Base-by-base conservation (phyloP, 176 grass and related monocot genomes). In the Chrysopogon serrulatus region DNA sequence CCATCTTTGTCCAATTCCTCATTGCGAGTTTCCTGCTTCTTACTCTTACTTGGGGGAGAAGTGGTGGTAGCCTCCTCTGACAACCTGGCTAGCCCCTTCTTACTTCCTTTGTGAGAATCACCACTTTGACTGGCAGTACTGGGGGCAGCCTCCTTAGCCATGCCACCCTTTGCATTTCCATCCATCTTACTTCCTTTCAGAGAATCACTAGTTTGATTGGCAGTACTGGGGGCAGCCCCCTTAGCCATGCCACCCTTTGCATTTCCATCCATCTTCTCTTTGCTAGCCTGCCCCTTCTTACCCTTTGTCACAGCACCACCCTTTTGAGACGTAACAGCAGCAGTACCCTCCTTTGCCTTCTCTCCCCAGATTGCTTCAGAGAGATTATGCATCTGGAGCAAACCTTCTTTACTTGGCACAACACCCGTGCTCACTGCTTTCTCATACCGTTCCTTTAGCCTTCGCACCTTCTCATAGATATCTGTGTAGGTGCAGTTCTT, bases 341-440 rank as follows among this genome's bases (percentile, higher is more conserved):
- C 23, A 0, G 44, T 24, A 26, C 30, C 71, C 42, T 71, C 54
- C 72, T 56, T 90, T 17, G 83, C 34, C 48, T 76, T 72, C 16
- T 77, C 56, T 43, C 88, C 88, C 88, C 88, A 90, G 28, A 82
- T 16, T 71, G 17, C 34, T 68, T 64, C 65, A 0, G 87, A 89
- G 21, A 85, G 77, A 37, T 44, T 70, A 68, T 85, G 82, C 32
- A 77, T 89, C 7, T 23, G 77, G 14, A 85, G 40, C 10, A 53
- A 71, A 82, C 77, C 83, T 26, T 54, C 63, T 54, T 42, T 70
- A 21, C 8, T 73, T 30, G 87, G 87, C 42, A 81, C 10, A 8
- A 0, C 3, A 1, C 87, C 63, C 2, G 24, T 77, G 1, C 15
- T 63, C 21, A 30, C 70, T 27, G 17, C 39, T 71, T 85, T 85